Base-by-base conservation (phyloP, 371 early-diverging fungal species). In the Mortierella sp. region DNA sequence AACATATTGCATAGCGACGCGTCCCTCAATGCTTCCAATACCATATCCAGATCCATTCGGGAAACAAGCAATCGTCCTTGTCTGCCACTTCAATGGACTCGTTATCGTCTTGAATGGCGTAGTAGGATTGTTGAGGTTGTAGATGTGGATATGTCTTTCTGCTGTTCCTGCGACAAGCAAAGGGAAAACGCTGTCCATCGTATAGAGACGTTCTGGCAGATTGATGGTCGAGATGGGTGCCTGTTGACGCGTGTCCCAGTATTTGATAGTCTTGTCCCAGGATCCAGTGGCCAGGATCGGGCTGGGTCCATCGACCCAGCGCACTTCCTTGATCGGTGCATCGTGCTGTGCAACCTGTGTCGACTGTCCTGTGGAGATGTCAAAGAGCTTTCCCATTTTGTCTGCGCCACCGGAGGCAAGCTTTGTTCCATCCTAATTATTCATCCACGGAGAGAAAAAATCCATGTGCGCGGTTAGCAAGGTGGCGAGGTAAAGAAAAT, bases 1-100 rank as follows among this genome's bases (percentile, higher is more conserved):
- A 21, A 96, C 81, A 79, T 96, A 94, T 81, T 98, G 95, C 68
- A 98, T 95, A 37, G 92, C 95, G 28, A 95, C 93, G 50, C 98
- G 87, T 44, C 98, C 98, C 82, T 98, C 98, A 70, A 98, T 94
- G 15, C 94, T 92, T 0, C 96, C 95, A 58, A 97, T 83, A n/a
- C 95, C 95, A 77, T 89, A 97, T 1, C 98, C 97, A 19, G 75
- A 94, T 93, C 81, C 94, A 88, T 79, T 79, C 26, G 84, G 79
- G 64, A 94, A 92, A 68, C 90, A 89, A 12, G 90, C 73, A 12
- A 95, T 79, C 12, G 82, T 79, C 60, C 93, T 70, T 1, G 93
- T 93, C 80, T 95, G 95, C 86, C 87, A 91, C 75, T 92, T 94
- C 64, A 94, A 75, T 25, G 94, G 91, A 18, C 93, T 91, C 12